phyloP scores from a whole-genome alignment of 179 eudicot species.

The Heliamphora ciliata region DNA sequence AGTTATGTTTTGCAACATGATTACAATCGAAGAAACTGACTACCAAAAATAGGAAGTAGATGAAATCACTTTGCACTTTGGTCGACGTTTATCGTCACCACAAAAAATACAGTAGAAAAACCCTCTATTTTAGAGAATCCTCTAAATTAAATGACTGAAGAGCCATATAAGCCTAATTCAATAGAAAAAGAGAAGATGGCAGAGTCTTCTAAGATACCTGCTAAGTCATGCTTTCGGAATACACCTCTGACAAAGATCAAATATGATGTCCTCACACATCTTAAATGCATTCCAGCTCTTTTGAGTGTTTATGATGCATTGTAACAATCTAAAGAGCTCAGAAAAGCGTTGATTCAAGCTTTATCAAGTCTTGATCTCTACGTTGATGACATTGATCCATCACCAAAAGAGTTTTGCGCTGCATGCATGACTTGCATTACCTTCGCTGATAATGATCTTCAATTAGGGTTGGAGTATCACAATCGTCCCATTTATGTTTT shows the following conservation, averaged over 20 bases:
- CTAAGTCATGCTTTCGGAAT: too few relatives aligned
- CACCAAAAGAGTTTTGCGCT: neutral
- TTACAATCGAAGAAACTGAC: neutral
- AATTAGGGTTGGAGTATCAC: neutral
- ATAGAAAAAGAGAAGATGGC: neutral
- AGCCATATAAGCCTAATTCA: neutral
- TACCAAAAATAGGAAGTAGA: neutral
- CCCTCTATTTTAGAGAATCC: neutral
- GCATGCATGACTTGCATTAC: neutral
- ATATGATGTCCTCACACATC: slow-evolving; percentile 2
- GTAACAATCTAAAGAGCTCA: neutral
- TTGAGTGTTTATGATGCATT: neutral
- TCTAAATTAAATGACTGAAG: too few relatives aligned
- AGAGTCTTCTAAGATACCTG: neutral
- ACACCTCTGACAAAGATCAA: neutral
- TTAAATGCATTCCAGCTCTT: neutral
- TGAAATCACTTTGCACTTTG: neutral
- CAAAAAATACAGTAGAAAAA: neutral
- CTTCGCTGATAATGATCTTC: too few relatives aligned
- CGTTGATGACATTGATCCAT: neutral
- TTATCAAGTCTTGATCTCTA: neutral
- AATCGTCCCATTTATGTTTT: neutral
- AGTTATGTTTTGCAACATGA: neutral
- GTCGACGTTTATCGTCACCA: neutral
- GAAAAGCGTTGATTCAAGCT: neutral